Conservation (phyloP, 495 filamentous ascomycete species). For the Aspergillus incahuasiensis region DNA sequence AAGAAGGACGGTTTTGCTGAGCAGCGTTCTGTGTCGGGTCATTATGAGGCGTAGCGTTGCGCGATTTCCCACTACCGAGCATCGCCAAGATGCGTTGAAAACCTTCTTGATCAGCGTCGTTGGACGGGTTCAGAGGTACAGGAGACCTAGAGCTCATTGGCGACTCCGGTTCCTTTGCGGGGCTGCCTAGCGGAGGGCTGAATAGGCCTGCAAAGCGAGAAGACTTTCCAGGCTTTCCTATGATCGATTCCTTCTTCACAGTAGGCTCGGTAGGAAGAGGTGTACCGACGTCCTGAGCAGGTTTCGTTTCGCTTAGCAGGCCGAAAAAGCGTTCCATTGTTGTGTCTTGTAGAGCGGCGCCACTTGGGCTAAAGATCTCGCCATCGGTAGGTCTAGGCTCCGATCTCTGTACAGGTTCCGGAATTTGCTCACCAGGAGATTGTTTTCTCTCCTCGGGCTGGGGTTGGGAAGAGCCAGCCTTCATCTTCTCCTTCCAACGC, state of each 20-base stretch:
- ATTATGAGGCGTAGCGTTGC: conserved; percentile 39
- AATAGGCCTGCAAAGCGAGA: conserved; percentile 87
- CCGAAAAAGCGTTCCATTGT: conserved; percentile 80
- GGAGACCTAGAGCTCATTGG: conserved; percentile 24
- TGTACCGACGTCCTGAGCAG: conserved; percentile 8
- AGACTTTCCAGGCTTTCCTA: conserved; percentile 41
- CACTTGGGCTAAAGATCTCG: conserved; percentile 32
- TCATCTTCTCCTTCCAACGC: conserved; percentile 92
- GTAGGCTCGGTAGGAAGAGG: conserved; percentile 17
- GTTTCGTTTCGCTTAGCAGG: conserved; percentile 51
- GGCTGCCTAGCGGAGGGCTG: conserved; percentile 55
- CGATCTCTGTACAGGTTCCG: conserved; percentile 22
- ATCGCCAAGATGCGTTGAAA: conserved; percentile 87
- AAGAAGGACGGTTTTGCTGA: conserved; percentile 27
- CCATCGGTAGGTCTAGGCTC: conserved; percentile 35
- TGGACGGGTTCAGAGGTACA: conserved; percentile 38
- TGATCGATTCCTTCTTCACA: conserved; percentile 21
- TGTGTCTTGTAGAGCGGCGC: conserved; percentile 50
- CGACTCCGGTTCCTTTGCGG: conserved; percentile 50
- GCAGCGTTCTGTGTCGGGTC: conserved; percentile 24
- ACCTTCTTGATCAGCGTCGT: conserved; percentile 76
- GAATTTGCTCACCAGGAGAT: conserved; percentile 24
- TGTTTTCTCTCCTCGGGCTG: conserved; percentile 47
- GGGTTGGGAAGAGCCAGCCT: conserved; percentile 48
- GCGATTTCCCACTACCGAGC: conserved; percentile 54